Percentiles rank a stretch among this genome's conserved stretches.
phyloP scores from a whole-genome alignment of 768 basidiomycete species.

The Leccinum subtestaceum region DNA sequence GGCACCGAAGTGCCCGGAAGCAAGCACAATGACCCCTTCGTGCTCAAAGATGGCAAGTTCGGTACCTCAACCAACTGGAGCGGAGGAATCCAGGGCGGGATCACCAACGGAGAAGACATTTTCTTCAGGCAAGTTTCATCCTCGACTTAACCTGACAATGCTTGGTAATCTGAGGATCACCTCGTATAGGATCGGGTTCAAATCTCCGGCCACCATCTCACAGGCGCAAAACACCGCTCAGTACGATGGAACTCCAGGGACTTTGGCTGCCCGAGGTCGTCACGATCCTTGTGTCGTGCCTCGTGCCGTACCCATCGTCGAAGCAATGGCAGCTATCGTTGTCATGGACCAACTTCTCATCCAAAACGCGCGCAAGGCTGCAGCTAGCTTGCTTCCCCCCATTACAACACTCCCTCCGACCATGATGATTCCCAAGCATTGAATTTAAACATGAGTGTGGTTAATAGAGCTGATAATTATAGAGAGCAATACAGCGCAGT shows the following conservation, averaged over 20 bases:
- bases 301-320: conserved; percentile 95
- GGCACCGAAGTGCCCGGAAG: conserved; percentile 93
- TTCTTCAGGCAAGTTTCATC: conserved; percentile 78
- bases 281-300: conserved; percentile 99
- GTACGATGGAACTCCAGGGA: conserved; percentile 89
- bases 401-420: conserved; percentile 88
- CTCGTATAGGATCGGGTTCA: conserved; percentile 83
- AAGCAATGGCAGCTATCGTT: conserved; percentile 95
- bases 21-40: conserved; percentile 90
- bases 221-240: conserved; percentile 87
- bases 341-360: conserved; percentile 91
- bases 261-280: conserved; percentile 85
- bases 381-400: conserved; percentile 76
- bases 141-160: neutral
- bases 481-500: neutral
- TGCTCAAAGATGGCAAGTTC: conserved; percentile 65
- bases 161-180: conserved; percentile 9
- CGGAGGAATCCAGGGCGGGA: conserved; percentile 96
- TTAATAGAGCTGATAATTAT: neutral
- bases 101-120: conserved; percentile 94
- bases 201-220: conserved; percentile 97
- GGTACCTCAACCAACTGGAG: conserved; percentile 93
- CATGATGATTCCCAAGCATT: conserved; percentile 67
- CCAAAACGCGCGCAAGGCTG: conserved; percentile 78
- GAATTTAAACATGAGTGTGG: conserved; percentile 10